phyloP scores from a whole-genome alignment of 1,139 yeast genomes.

The Citeromyces siamensis region DNA sequence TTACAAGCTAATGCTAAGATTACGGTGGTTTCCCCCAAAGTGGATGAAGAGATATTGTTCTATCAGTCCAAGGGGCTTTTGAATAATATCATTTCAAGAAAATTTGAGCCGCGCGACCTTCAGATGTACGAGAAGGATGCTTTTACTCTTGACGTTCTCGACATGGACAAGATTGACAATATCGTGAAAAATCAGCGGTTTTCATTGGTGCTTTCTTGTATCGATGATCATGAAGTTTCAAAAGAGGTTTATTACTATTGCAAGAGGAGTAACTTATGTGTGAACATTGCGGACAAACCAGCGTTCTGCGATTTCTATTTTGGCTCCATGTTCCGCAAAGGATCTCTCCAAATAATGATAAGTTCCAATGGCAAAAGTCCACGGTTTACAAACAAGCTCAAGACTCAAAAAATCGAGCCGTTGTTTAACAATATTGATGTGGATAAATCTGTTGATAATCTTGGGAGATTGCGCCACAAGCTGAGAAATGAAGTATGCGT shows the following conservation, averaged over 20 bases:
- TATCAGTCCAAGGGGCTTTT: conserved; percentile 29
- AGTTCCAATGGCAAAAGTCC: conserved; percentile 82
- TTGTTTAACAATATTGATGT: conserved; percentile 26
- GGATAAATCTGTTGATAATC: conserved; percentile 49
- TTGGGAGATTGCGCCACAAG: conserved; percentile 42
- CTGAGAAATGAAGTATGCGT: conserved; percentile 30
- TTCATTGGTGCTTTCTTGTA: conserved; percentile 62
- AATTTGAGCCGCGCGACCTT: conserved; percentile 32
- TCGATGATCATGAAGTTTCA: conserved; percentile 58
- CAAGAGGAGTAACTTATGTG: conserved; percentile 43
- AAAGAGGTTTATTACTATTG: conserved; percentile 48
- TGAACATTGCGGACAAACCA: conserved; percentile 81
- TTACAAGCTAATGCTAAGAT: conserved; percentile 59
- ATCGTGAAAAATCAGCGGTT: conserved; percentile 29
- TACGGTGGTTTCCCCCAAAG: conserved; percentile 49
- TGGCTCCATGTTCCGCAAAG: conserved; percentile 68
- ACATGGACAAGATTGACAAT: conserved; percentile 21
- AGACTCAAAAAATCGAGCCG: conserved; percentile 37
- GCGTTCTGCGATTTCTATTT: conserved; percentile 76
- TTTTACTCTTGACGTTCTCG: conserved; percentile 6
- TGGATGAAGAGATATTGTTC: conserved; percentile 31
- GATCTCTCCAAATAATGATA: conserved; percentile 73
- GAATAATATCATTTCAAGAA: conserved; percentile 26
- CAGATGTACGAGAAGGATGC: conserved; percentile 31
- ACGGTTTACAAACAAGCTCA: conserved; percentile 52